Base-by-base conservation (phyloP, 2,329 filamentous ascomycete genomes). In the Alternaria gansuensis region DNA sequence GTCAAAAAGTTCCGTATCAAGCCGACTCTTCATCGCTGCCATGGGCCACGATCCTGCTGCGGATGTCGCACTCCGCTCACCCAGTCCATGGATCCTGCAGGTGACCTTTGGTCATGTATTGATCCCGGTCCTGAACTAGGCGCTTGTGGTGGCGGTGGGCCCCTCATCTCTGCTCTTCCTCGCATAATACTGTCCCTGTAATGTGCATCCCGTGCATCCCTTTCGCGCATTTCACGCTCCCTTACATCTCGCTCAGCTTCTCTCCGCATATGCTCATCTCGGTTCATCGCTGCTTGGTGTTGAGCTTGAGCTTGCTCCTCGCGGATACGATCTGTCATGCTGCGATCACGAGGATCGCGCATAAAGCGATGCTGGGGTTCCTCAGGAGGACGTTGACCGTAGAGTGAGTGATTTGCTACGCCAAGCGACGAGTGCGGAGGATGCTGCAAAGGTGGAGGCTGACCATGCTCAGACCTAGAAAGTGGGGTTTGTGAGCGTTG, bases 401-500 rank as follows among this genome's bases (percentile, higher is more conserved):
- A 73, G 1, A 73, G 51, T 9, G 68, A 53, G 45, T 70, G 71
- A 31, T 67, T 70, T 34, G 67, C 68, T 3, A 70, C 63, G 6
- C 67, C 71, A 5, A 75, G 53, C 3, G 71, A 70, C 0, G 73
- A 73, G 59, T 74, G 72, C 7, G 72, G 69, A 6, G 73, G 71
- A 54, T 76, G 74, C 41, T 76, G 74, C 9, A 75, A 55, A 23
- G 71, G 66, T 21, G 65, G 65, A 40, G 70, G 69, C 39, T 72
- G 72, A 3, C 64, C 61, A 50, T 74, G 66, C 10, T 76, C 73
- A 5, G 60, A 41, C 43, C 71, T 64, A 6, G 73, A 70, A 1
- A 74, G 62, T 6, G 74, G 75, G n/a, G 75, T 77, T 31, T 76
- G 75, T 9, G 75, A 73, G 36, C 74, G 71, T 45, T 72, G 75